Conservation (phyloP, 805 yeast genomes). For the Jamesozyma piceae region DNA sequence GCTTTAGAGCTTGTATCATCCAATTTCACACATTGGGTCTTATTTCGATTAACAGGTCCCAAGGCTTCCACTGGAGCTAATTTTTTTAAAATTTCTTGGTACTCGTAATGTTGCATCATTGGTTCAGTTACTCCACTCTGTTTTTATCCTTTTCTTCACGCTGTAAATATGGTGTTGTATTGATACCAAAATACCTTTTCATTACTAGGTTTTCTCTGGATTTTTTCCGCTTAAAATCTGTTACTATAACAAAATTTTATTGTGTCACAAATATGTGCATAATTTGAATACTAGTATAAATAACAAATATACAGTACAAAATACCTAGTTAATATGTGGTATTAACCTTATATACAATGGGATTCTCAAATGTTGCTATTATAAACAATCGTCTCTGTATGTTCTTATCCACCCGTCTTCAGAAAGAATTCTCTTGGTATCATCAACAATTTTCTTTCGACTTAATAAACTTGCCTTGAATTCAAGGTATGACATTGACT, state of each 20-base stretch:
- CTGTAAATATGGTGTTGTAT: not conserved
- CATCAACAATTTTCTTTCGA: conserved; percentile 28
- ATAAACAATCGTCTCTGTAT: conserved; percentile 35
- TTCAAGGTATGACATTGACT: conserved; percentile 22
- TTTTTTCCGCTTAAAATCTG: too few relatives aligned
- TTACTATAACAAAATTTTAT: too few relatives aligned
- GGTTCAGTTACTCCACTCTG: not conserved
- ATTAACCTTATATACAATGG: not conserved
- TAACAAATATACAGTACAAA: too few relatives aligned
- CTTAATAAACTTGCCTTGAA: conserved; percentile 22
- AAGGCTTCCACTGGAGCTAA: conserved; percentile 5
- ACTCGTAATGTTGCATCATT: not conserved
- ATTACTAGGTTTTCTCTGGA: too few relatives aligned
- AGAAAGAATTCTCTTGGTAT: conserved; percentile 21
- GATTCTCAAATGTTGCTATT: not conserved
- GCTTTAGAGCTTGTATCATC: conserved; percentile 15
- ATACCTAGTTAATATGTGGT: too few relatives aligned
- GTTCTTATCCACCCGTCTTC: conserved; percentile 43
- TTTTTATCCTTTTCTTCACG: not conserved
- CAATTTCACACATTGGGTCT: not conserved
- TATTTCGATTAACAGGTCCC: not conserved
- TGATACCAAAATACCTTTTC: too few relatives aligned
- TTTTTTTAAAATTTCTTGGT: conserved; percentile 1
- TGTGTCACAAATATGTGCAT: too few relatives aligned
- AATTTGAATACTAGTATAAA: too few relatives aligned